Evolutionary conservation across 371 early-diverging fungal species (phyloP).

Genomic region (Mortierella sp.): DNA sequence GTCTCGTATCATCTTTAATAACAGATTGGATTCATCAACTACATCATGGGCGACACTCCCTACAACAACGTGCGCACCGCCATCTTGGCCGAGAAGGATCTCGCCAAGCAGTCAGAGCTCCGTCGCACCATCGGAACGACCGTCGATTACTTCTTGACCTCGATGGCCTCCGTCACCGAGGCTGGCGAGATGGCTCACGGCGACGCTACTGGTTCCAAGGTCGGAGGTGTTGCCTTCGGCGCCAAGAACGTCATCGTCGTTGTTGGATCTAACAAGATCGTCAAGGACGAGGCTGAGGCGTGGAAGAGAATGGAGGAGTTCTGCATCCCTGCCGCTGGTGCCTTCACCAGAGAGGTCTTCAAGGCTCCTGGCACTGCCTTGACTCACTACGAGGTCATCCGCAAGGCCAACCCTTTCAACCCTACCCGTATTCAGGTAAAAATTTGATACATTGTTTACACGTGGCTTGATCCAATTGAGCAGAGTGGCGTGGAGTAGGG

Average conservation of each 20-base stretch:
- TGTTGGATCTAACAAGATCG: constrained; percentile 58
- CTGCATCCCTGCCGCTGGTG: constrained; percentile 45
- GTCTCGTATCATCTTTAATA: too few relatives aligned
- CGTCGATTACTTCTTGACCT: constrained; percentile 51
- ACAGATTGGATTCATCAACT: constrained; percentile 57
- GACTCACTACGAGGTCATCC: constrained; percentile 50
- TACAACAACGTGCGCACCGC: constrained; percentile 44
- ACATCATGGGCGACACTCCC: constrained; percentile 49
- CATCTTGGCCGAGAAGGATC: constrained; percentile 53
- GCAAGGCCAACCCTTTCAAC: constrained; percentile 34
- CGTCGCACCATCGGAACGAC: constrained; percentile 46
- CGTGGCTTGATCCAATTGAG: too few relatives aligned
- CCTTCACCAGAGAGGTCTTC: constrained; percentile 51
- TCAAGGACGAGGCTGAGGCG: constrained; percentile 53
- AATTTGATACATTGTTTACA: constrained; percentile 54
- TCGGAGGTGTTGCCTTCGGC: constrained; percentile 43
- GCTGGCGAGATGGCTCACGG: constrained; percentile 49
- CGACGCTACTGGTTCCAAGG: constrained; percentile 42
- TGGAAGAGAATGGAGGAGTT: constrained; percentile 44
- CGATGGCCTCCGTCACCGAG: constrained; percentile 48
- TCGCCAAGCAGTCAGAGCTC: constrained; percentile 46
- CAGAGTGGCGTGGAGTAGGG: too few relatives aligned
- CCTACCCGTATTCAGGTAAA: constrained; percentile 52
- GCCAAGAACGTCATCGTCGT: constrained; percentile 56
- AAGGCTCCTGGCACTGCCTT: constrained; percentile 38